phyloP scores from a whole-genome alignment of 1,139 yeast species.

The Geotrichum klebahnii region DNA sequence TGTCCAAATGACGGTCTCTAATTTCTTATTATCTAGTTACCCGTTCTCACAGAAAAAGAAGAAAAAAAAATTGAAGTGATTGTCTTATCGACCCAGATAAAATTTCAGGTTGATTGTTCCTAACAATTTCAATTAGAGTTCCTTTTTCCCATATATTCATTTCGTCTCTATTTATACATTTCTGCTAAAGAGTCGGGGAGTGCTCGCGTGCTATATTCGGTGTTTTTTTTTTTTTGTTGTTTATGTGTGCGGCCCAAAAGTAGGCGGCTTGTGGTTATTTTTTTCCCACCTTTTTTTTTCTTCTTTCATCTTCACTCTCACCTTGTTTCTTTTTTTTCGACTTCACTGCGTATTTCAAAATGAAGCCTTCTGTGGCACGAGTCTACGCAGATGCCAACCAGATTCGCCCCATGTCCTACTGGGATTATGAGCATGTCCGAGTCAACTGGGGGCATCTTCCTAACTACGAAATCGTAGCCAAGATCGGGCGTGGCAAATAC shows the following conservation, averaged over 20 bases:
- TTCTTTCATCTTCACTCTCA: not conserved
- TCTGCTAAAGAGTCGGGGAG: no score
- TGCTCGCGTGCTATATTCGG: not conserved
- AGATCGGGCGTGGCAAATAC: conserved; percentile 95
- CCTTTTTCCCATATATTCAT: no score
- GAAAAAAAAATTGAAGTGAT: conserved; percentile 2
- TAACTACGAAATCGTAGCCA: conserved; percentile 83
- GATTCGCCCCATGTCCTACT: conserved; percentile 74
- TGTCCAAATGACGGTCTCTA: no score
- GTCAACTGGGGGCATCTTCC: conserved; percentile 61
- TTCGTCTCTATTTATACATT: no score
- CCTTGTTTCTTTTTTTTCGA: not conserved
- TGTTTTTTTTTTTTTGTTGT: not conserved
- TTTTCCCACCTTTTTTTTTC: not conserved
- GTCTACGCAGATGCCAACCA: conserved; percentile 86
- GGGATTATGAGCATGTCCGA: conserved; percentile 72
- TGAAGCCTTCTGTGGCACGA: conserved; percentile 59
- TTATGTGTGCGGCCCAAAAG: not conserved
- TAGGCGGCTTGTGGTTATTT: not conserved
- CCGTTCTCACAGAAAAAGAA: not conserved
- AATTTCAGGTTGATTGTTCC: no score
- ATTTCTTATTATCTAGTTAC: no score
- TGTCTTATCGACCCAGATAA: no score
- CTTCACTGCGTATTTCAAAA: conserved; percentile 5
- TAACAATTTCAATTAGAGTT: no score